A percentile compares a stretch with the other conserved stretches of the same genome.
Evolutionary conservation across 192 early-diverging fungal genomes (phyloP).

Genomic region (Backusella circina): DNA sequence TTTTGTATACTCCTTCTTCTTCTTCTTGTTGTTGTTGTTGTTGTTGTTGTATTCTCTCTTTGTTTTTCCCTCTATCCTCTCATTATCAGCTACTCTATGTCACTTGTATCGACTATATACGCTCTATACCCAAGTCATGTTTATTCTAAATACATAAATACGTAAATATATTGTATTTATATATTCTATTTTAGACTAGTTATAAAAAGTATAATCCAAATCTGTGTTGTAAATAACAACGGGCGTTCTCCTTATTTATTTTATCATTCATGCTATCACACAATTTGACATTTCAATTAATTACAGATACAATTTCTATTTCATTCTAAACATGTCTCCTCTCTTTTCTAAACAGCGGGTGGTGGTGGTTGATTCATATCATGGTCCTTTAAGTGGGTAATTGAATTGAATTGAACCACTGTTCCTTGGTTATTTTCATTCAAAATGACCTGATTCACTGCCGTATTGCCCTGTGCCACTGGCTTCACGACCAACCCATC

Average conservation of each 20-base stretch:
- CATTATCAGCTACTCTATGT: no score
- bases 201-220: not conserved
- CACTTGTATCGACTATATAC: no score
- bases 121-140: no score
- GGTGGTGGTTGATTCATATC: not conserved
- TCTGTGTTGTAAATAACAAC: conserved; percentile 1
- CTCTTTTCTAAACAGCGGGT: not conserved
- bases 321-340: not conserved
- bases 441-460: not conserved
- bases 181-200: not conserved
- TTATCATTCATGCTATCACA: not conserved
- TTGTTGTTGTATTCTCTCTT: no score
- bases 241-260: not conserved
- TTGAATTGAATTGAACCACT: conserved; percentile 2
- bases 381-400: not conserved
- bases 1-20: not conserved
- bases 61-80: no score
- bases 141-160: no score
- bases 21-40: no score
- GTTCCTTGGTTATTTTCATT: not conserved
- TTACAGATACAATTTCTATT: not conserved
- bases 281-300: not conserved
- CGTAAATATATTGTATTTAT: no score
- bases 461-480: conserved; percentile 9
- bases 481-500: not conserved